Percentiles rank a stretch among this genome's conserved stretches.
These are phyloP conservation scores for Leucocoprinus leucothites DNA, from an alignment of 768 basidiomycete species.

Conservation along the genomic window DNA sequence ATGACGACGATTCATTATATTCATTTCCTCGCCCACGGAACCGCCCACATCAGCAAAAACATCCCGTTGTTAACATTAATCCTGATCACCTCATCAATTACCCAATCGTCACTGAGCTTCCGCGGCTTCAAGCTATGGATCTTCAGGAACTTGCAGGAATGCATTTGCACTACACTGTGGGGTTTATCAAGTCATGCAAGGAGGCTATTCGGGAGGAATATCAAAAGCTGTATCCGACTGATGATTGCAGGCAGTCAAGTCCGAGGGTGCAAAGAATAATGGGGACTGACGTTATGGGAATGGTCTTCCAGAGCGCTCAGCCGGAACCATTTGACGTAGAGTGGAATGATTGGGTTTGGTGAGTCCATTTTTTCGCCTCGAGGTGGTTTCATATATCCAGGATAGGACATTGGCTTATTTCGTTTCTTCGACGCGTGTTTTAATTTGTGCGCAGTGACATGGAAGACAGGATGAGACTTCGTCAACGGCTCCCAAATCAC, in stretches of 20 bases:
- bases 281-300: neutral
- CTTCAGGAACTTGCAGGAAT: conserved; percentile 28
- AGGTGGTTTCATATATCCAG: too few relatives aligned
- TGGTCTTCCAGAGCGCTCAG: neutral
- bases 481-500: conserved; percentile 41
- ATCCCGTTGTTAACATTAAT: neutral
- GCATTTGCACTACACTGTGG: conserved; percentile 62
- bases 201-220: conserved; percentile 70
- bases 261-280: neutral
- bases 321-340: conserved; percentile 50
- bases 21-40: neutral
- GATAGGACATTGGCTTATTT: too few relatives aligned
- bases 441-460: conserved; percentile 53
- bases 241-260: conserved; percentile 17
- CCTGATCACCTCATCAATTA: conserved; percentile 2
- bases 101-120: conserved; percentile 6
- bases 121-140: conserved; percentile 11
- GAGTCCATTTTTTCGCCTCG: conserved; percentile 19
- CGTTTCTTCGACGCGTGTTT: too few relatives aligned
- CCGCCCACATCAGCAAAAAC: neutral
- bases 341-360: conserved; percentile 75
- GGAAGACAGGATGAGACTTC: conserved; percentile 66
- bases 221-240: conserved; percentile 40
- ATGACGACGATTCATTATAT: conserved; percentile 15
- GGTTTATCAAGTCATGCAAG: conserved; percentile 59